Base-by-base conservation (phyloP, 2,329 filamentous ascomycete species). In the Metarhizium humberi region DNA sequence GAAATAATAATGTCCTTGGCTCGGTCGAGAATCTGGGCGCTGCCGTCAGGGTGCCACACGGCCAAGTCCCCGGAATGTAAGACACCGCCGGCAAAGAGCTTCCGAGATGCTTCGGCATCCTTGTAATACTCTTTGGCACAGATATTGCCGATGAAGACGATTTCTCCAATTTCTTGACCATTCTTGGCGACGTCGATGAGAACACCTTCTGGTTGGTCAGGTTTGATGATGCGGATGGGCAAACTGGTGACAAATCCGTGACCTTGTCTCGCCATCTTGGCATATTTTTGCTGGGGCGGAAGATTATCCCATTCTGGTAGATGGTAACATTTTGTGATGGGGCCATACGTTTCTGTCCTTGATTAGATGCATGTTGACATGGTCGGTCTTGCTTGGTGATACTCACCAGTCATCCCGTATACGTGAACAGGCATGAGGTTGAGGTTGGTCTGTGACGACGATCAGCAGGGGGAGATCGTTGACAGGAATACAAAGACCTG, bases 1-100 rank as follows among this genome's bases (percentile, higher is more conserved):
- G 89, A 95, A 59, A 99, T 99, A 65, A 99, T 99, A 53, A 99
- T 96, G 67, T 99, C 94, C 75, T 99, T 99, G 14, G 90, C 89
- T 20, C 94, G 81, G 71, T 99, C 94, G 56, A 95, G 76, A 60
- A 99, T 96, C 75, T 97, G 90, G 48, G 91, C 86, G 56, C 89
- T 87, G 2, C 92, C 92, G 67, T 97, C 94, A 0, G 87, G 80
- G 73, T 96, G 90, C 88, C 89, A 92, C 0, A 97, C 92, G 1
- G 94, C 94, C 51, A 99, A 72, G 69, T 99, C 94, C 0, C 94
- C 94, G 16, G 88, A 92, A 72, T 96, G 94, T 63, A 91, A 74
- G 20, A 86, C 90, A 3, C 92, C 92, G 6, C 94, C 94, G 0
- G 84, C 85, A 69, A 95, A 97, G 29, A 99, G 75, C 73, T 92